Evolutionary conservation across 2,329 filamentous ascomycete species (phyloP).

Genomic region (Neonectria punicea): DNA sequence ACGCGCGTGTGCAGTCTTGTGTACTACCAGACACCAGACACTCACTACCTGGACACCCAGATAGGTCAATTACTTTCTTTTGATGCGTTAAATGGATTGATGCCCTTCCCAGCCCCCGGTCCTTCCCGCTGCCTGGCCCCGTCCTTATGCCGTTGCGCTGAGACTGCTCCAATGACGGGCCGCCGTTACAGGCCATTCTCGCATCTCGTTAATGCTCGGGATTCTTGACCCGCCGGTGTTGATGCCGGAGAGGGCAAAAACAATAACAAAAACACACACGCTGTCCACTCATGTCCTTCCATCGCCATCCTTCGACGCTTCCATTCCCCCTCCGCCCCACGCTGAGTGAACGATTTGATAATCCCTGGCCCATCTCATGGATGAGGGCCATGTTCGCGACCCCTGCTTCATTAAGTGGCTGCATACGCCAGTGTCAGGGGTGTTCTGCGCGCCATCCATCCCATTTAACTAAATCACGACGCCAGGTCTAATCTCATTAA

Average conservation of each 20-base stretch:
- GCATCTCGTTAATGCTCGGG: slow-evolving; percentile 21
- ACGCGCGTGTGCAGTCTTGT: slow-evolving; percentile 28
- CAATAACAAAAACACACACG: slow-evolving; percentile 18
- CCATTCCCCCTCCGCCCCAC: slow-evolving; percentile 19
- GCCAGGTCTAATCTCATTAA: slow-evolving; percentile 43
- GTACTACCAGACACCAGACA: neutral
- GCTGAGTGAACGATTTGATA: slow-evolving; percentile 31
- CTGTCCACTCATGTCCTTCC: slow-evolving; percentile 11
- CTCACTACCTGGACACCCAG: neutral
- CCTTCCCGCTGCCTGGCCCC: slow-evolving; percentile 15
- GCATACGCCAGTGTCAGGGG: slow-evolving; percentile 44
- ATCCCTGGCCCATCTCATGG: slow-evolving; percentile 35
- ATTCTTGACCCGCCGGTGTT: slow-evolving; percentile 9
- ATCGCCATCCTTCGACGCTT: slow-evolving; percentile 15
- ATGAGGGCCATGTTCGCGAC: slow-evolving; percentile 35
- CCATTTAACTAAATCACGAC: slow-evolving; percentile 39
- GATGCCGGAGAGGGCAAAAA: slow-evolving; percentile 8
- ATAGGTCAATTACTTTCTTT: slow-evolving; percentile 8
- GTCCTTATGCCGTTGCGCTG: slow-evolving; percentile 16
- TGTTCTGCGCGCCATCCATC: slow-evolving; percentile 44
- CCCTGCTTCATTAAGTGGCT: slow-evolving; percentile 47
- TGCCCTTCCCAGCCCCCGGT: slow-evolving; percentile 11
- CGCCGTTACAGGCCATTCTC: slow-evolving; percentile 30
- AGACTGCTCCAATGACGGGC: slow-evolving; percentile 22
- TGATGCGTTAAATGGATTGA: slow-evolving; percentile 11